phyloP scores from a whole-genome alignment of 2,329 filamentous ascomycete species.

The Fusarium bactridioides region DNA sequence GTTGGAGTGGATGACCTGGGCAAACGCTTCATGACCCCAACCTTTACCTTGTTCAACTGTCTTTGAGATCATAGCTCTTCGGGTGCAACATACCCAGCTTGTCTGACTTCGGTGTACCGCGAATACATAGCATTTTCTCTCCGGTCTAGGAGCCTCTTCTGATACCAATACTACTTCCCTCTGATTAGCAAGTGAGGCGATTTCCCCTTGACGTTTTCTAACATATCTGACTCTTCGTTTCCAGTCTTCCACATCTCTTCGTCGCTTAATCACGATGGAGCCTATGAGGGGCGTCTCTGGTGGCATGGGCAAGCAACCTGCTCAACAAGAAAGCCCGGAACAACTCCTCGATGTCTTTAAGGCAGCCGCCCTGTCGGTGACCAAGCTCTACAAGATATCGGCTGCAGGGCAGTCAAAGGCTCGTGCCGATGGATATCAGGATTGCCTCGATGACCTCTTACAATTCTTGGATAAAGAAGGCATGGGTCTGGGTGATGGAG shows the following conservation, averaged over 20 bases:
- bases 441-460: constrained; percentile 91
- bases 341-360: constrained; percentile 89
- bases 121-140: background rate
- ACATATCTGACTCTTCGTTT: constrained; percentile 18
- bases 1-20: constrained; percentile 32
- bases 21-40: constrained; percentile 33
- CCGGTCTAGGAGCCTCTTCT: background rate
- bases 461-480: constrained; percentile 83
- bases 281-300: constrained; percentile 45
- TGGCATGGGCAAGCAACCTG: constrained; percentile 42
- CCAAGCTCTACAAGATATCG: constrained; percentile 94
- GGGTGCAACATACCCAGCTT: constrained; percentile 16
- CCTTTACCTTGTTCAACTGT: constrained; percentile 20
- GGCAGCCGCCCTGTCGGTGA: constrained; percentile 89
- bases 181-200: constrained; percentile 17
- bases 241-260: constrained; percentile 3
- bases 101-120: constrained; percentile 3
- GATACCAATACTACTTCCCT: background rate
- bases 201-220: constrained; percentile 2
- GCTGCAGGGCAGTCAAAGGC: constrained; percentile 79
- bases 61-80: constrained; percentile 16
- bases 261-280: constrained; percentile 39
- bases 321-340: constrained; percentile 58
- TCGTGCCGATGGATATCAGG: constrained; percentile 86
- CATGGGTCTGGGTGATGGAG: constrained; percentile 79